phyloP scores from a whole-genome alignment of 2,329 filamentous ascomycete genomes.

The Neoascochyta sp. region DNA sequence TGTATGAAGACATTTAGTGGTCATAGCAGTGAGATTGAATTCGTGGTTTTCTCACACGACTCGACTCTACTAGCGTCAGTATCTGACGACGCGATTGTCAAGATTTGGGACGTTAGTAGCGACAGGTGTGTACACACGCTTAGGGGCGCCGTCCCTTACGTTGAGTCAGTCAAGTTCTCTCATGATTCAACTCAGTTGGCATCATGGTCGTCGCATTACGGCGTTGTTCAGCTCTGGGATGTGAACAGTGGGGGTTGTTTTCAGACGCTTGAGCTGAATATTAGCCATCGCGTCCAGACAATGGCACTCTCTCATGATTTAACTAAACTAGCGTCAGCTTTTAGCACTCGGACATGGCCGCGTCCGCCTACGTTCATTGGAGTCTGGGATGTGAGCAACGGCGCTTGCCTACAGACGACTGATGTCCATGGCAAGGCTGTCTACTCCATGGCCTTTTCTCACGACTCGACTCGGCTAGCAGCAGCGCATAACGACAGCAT shows the following conservation, averaged over 20 bases:
- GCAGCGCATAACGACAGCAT: constrained; percentile 13
- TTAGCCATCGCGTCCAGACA: too few species aligned
- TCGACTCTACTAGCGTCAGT: constrained; percentile 13
- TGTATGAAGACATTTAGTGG: constrained; percentile 10
- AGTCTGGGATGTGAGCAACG: constrained; percentile 9
- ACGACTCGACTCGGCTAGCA: constrained; percentile 12
- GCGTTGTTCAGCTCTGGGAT: constrained; percentile 11
- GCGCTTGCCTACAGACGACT: constrained; percentile 7
- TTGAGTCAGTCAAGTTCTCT: constrained; percentile 13
- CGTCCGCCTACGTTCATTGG: constrained; percentile 9
- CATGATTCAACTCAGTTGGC: constrained; percentile 9
- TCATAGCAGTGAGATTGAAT: constrained; percentile 8
- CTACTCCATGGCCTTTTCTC: constrained; percentile 15
- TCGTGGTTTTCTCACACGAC: constrained; percentile 18
- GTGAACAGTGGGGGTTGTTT: too few species aligned
- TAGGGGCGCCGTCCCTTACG: constrained; percentile 1
- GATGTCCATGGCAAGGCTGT: constrained; percentile 11
- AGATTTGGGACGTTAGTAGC: constrained; percentile 13
- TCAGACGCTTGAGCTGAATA: too few species aligned
- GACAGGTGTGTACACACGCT: constrained; percentile 14
- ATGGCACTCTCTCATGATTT: too few species aligned
- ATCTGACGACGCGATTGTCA: constrained; percentile 13
- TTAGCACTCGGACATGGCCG: too few species aligned
- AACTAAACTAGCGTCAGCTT: too few species aligned
- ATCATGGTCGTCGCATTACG: constrained; percentile 7